These are phyloP conservation scores for Gossypium stocksii DNA, from an alignment of 345 rosid genomes.

Conservation along the genomic window DNA sequence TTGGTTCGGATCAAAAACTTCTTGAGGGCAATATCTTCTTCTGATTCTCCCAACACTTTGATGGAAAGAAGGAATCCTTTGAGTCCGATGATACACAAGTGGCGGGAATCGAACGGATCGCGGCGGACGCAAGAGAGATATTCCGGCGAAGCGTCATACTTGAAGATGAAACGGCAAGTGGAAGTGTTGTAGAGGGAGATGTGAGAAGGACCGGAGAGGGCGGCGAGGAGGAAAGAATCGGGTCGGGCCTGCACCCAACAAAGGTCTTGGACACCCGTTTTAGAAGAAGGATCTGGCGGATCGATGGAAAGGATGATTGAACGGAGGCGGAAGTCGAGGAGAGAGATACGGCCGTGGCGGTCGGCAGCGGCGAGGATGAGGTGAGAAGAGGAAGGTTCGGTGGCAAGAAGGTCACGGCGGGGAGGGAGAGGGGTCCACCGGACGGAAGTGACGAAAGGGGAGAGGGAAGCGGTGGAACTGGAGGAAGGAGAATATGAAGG, in stretches of 20 bases:
- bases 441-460: conserved; percentile 77
- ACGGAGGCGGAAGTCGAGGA: conserved; percentile 69
- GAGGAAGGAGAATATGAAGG: conserved; percentile 53
- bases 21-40: conserved; percentile 53
- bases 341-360: conserved; percentile 86
- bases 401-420: conserved; percentile 68
- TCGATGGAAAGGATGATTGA: conserved; percentile 64
- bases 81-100: conserved; percentile 71
- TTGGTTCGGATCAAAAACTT: conserved; percentile 61
- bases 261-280: conserved; percentile 79
- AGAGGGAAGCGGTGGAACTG: conserved; percentile 39
- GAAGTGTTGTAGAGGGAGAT: conserved; percentile 57
- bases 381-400: conserved; percentile 69
- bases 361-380: conserved; percentile 83
- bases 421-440: conserved; percentile 79
- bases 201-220: conserved; percentile 66
- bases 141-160: conserved; percentile 77
- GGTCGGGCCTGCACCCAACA: conserved; percentile 67
- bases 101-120: conserved; percentile 88
- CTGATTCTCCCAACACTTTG: conserved; percentile 61
- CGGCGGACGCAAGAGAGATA: conserved; percentile 75
- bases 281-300: conserved; percentile 43
- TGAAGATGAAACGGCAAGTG: conserved; percentile 50
- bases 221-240: conserved; percentile 56
- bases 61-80: conserved; percentile 73